Evolutionary conservation across 768 basidiomycete species (phyloP).

Genomic region (Punctularia strigosozonata): DNA sequence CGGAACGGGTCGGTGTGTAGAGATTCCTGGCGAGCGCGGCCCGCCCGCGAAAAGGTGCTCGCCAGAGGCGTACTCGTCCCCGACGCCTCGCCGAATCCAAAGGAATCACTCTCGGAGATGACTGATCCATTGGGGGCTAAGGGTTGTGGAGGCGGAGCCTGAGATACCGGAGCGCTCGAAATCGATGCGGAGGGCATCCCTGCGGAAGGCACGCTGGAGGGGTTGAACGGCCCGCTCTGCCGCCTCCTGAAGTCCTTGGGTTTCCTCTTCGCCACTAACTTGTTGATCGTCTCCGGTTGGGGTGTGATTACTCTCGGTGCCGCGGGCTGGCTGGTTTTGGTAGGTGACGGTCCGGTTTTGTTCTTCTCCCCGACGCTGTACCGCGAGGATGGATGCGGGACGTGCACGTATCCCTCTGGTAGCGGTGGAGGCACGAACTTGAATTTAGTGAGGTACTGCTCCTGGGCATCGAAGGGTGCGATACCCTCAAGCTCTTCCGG

Average conservation of each 20-base stretch:
- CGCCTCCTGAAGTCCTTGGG: constrained; percentile 43
- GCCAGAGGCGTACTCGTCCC: too few species aligned
- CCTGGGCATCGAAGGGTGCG: constrained; percentile 59
- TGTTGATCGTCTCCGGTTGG: constrained; percentile 47
- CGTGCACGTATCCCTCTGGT: constrained; percentile 62
- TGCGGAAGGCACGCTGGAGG: constrained; percentile 27
- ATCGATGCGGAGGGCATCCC: constrained; percentile 10
- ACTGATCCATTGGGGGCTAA: too few species aligned
- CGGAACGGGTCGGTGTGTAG: constrained; percentile 29
- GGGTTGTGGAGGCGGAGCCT: too few species aligned
- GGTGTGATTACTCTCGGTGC: constrained; percentile 22
- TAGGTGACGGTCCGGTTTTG: constrained; percentile 22
- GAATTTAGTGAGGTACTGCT: constrained; percentile 73
- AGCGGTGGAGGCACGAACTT: constrained; percentile 58
- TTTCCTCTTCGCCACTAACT: constrained; percentile 63
- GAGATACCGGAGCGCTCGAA: constrained; percentile 5
- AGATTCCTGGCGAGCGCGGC: constrained; percentile 3
- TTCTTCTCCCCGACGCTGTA: constrained; percentile 9
- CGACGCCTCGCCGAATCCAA: too few species aligned
- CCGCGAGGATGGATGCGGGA: constrained; percentile 3
- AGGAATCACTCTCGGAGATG: too few species aligned
- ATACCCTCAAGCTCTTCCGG: constrained; percentile 73
- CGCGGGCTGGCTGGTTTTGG: constrained; percentile 29
- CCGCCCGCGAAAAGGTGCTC: too few species aligned
- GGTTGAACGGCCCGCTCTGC: too few species aligned